Evolutionary conservation across 306 rosid species (phyloP).

Genomic region (Casuarina glauca): DNA sequence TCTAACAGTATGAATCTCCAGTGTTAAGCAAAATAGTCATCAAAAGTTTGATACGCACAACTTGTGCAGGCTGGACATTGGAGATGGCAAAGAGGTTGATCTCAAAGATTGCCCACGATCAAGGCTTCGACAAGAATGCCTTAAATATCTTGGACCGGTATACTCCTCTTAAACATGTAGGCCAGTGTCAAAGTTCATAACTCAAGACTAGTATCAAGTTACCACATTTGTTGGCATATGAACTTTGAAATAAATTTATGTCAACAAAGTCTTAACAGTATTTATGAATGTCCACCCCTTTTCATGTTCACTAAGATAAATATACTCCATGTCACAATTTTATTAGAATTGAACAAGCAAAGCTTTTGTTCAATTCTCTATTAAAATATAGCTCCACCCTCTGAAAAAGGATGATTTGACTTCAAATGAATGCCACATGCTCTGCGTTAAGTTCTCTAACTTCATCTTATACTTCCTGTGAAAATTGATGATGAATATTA

Average conservation of each 20-base stretch:
- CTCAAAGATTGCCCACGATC: constrained; percentile 36
- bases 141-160: constrained; percentile 50
- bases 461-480: background rate
- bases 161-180: background rate
- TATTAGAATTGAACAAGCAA: background rate
- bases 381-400: background rate
- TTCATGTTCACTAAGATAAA: background rate
- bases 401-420: background rate
- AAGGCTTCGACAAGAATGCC: constrained; percentile 44
- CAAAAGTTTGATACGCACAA: background rate
- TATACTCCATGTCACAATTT: background rate
- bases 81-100: constrained; percentile 50
- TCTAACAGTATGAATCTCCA: background rate
- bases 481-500: constrained; percentile 14
- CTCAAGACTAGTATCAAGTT: background rate
- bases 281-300: background rate
- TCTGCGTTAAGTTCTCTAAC: constrained; percentile 8
- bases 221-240: background rate
- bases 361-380: background rate
- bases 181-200: background rate
- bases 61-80: constrained; percentile 44
- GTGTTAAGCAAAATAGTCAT: background rate
- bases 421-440: background rate
- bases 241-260: background rate
- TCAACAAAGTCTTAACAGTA: background rate